Base-by-base conservation (phyloP, 768 basidiomycete genomes). In the Lentinus tigrinus region DNA sequence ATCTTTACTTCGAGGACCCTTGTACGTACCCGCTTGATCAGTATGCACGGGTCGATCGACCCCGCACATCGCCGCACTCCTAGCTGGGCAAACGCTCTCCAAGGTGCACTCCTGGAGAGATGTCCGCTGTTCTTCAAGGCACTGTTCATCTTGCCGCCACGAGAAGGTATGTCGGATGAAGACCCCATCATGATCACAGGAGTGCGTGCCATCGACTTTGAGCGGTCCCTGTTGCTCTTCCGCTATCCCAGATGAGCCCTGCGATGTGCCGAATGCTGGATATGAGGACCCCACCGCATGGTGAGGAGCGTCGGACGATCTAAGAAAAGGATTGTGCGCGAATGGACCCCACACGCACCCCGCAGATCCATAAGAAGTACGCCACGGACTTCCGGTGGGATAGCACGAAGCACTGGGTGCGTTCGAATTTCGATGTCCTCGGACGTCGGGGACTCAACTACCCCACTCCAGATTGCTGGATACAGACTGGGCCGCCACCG, bases 41-140 rank as follows among this genome's bases (percentile, higher is more conserved):
- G 31, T 46, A 27, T 19, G 11, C 17, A 27, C 23, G 34, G 24
- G 5, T 46, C 27, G 23, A 49, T 11, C 40, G 16, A 43, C 17
- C 24, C 36, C 3, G 43, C 43, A 23, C 23, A 19, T 31, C 43
- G 43, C 21, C 43, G 9, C 8, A 19, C 17, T 3, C 14, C 23
- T 63, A 58, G 63, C 60, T n/a, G 63, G 66, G 44, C 26, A 55
- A 17, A 65, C 60, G 11, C 62, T 69, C 14, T 69, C 63, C 56
- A 65, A 47, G 37, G 48, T 69, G 5, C 67, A 69, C 50, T 65
- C 48, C 54, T 69, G 13, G 47, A 54, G 40, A 54, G 17, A 0
- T 47, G 64, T 42, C 66, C 67, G 3, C 52, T 44, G 43, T 37
- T 63, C 5, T 67, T 67, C 47, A 47, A 44, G 3, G 23, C 50